Evolutionary conservation across 257 asterid species (phyloP), one percentile per base, ranked within the genome.

Genomic region (Nicotiana paniculata): DNA sequence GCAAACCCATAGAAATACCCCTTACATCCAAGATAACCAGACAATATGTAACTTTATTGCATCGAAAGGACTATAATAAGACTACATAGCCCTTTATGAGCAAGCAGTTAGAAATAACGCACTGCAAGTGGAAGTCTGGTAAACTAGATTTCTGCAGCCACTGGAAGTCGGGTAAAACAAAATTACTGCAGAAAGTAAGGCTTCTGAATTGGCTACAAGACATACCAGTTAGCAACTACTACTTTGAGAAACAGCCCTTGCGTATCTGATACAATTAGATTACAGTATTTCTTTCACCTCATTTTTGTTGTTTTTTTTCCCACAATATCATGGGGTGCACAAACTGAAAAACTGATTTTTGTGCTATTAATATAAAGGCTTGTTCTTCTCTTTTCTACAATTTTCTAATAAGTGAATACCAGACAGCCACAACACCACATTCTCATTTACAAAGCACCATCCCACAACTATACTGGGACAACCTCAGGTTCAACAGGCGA

Each of bases 401-500:
- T 32, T 75, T 75, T 28, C 63, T 24, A 46, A 48, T 1, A 48
- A 26, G 79, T 51, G 26, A 74, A 74, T 26, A 74, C 62, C 79
- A 48, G 26, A 48, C 9, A 74, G 79, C 15, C 28, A 51, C 26
- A 46, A 74, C 63, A 51, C 79, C 43, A 58, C 61, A 55, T 66
- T 79, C 70, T 57, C 81, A 39, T 79, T 81, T 85, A 70, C 84
- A 83, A 83, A 74, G 48, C 83, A 77, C 13, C 51, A 82, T 58
- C 62, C 70, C 65, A 78, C 74, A 63, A 69, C 86, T 85, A 89
- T 15, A 82, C 77, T 11, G 94, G 95, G 61, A 88, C 84, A 8
- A 88, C 82, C 11, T 86, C 91, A 0, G 95, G 93, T 63, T 39
- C 89, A 62, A 92, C 39, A 1, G 91, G 86, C 7, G 92, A 30